Percentiles rank a stretch among this genome's conserved stretches.
These are phyloP conservation scores for Agaricales sp. DNA, from an alignment of 1,284 basidiomycete genomes.

Conservation along the genomic window DNA sequence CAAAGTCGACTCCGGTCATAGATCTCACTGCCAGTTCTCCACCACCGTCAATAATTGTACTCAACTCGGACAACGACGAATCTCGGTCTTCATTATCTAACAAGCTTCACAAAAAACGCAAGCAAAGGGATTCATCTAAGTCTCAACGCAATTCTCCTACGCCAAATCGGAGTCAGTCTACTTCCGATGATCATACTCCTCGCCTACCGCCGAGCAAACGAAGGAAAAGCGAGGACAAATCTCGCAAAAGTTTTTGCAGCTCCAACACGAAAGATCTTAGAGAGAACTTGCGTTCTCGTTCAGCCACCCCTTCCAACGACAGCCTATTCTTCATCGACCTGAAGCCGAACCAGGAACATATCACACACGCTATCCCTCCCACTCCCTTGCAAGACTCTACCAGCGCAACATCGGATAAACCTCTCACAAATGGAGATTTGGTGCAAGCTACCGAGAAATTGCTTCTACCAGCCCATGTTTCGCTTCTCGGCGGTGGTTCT, in stretches of 20 bases:
- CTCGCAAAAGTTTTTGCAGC: background rate
- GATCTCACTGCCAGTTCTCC: background rate
- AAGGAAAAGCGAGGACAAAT: background rate
- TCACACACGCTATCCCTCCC: constrained; percentile 6
- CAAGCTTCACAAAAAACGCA: background rate
- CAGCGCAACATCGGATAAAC: constrained; percentile 5
- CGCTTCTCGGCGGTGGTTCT: constrained; percentile 31
- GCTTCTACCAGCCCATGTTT: constrained; percentile 57
- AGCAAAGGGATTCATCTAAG: background rate
- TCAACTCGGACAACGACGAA: background rate
- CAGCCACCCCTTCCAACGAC: constrained; percentile 10
- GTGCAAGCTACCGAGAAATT: constrained; percentile 14
- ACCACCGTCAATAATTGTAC: background rate
- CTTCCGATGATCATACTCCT: background rate
- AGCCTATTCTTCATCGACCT: constrained; percentile 47
- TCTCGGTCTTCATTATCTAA: background rate
- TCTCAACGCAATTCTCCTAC: background rate
- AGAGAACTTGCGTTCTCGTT: constrained; percentile 1
- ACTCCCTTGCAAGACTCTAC: constrained; percentile 14
- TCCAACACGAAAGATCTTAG: background rate
- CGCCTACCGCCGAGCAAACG: background rate
- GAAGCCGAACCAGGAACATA: constrained; percentile 10
- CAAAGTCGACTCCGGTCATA: background rate
- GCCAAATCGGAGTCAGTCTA: background rate
- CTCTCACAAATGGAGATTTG: constrained; percentile 10